Evolutionary conservation across 2,329 filamentous ascomycete genomes (phyloP).

Genomic region (Fusarium haematococcum): DNA sequence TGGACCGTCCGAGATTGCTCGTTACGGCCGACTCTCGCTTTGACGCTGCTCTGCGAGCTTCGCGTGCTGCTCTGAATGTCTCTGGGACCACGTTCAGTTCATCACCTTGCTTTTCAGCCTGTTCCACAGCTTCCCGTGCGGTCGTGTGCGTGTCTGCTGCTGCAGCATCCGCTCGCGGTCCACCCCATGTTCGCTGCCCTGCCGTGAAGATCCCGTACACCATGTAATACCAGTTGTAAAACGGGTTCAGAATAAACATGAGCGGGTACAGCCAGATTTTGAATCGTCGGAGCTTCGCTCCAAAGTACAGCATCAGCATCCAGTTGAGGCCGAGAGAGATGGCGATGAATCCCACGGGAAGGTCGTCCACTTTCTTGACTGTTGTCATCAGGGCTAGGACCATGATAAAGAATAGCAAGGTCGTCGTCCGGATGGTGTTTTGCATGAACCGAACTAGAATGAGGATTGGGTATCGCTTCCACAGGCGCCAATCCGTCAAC

Average conservation of each 20-base stretch:
- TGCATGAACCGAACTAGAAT: conserved; percentile 92
- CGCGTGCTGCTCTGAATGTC: conserved; percentile 76
- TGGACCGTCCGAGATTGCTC: conserved; percentile 58
- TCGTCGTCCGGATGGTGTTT: conserved; percentile 95
- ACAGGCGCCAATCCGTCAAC: conserved; percentile 93
- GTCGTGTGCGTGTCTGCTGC: conserved; percentile 81
- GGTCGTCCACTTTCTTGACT: conserved; percentile 78
- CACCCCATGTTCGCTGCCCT: conserved; percentile 94
- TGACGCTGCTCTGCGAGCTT: conserved; percentile 56
- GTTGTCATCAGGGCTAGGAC: conserved; percentile 87
- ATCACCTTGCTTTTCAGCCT: conserved; percentile 82
- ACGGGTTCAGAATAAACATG: conserved; percentile 95
- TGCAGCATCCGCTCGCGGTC: conserved; percentile 89
- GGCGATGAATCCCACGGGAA: conserved; percentile 93
- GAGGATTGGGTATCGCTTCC: conserved; percentile 90
- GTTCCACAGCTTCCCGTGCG: conserved; percentile 84
- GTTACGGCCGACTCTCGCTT: conserved; percentile 42
- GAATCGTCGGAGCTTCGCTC: conserved; percentile 84
- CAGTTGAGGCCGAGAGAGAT: conserved; percentile 95
- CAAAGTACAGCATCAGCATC: conserved; percentile 96
- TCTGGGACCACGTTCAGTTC: conserved; percentile 92
- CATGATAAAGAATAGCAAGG: conserved; percentile 94
- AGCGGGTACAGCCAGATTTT: conserved; percentile 96
- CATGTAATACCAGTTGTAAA: conserved; percentile 99
- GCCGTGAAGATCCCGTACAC: conserved; percentile 96